Evolutionary conservation across 495 filamentous ascomycete species (phyloP).

Genomic region (Aspergillus ostianus): DNA sequence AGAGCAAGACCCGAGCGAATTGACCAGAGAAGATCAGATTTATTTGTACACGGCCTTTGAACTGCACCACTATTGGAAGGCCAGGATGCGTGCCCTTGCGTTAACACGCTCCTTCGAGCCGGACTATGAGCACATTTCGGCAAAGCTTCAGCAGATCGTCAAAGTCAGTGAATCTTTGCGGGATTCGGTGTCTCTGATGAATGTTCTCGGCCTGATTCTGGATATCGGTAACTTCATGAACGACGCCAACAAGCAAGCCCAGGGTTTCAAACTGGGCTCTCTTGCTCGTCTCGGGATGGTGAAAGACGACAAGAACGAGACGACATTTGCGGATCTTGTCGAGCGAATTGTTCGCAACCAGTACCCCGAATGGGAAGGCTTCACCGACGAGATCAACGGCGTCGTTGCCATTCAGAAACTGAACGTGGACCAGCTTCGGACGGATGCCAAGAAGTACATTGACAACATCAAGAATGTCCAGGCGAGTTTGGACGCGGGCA

Average conservation of each 20-base stretch:
- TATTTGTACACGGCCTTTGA: slow-evolving; percentile 92
- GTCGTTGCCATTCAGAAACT: slow-evolving; percentile 86
- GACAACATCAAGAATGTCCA: slow-evolving; percentile 94
- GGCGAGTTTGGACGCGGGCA: slow-evolving; percentile 84
- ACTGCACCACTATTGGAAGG: slow-evolving; percentile 98
- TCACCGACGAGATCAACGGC: slow-evolving; percentile 78
- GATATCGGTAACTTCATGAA: slow-evolving; percentile 99
- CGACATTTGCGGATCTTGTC: slow-evolving; percentile 93
- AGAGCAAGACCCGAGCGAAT: slow-evolving; percentile 83
- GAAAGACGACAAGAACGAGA: slow-evolving; percentile 98
- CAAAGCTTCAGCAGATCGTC: slow-evolving; percentile 78
- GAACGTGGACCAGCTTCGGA: slow-evolving; percentile 87
- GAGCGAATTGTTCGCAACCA: slow-evolving; percentile 95
- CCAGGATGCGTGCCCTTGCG: slow-evolving; percentile 84
- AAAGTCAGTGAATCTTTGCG: slow-evolving; percentile 82
- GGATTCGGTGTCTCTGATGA: slow-evolving; percentile 89
- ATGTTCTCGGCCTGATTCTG: slow-evolving; percentile 90
- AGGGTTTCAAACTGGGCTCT: slow-evolving; percentile 95
- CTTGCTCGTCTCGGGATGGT: slow-evolving; percentile 95
- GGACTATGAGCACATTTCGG: slow-evolving; percentile 88
- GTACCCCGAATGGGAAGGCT: slow-evolving; percentile 93
- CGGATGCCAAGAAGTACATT: slow-evolving; percentile 91
- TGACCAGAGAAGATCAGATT: slow-evolving; percentile 93
- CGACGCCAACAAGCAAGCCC: slow-evolving; percentile 96
- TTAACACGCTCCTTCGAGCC: slow-evolving; percentile 81